Evolutionary conservation across 805 yeast genomes (phyloP).

Genomic region (Yarrowia phangngaensis): DNA sequence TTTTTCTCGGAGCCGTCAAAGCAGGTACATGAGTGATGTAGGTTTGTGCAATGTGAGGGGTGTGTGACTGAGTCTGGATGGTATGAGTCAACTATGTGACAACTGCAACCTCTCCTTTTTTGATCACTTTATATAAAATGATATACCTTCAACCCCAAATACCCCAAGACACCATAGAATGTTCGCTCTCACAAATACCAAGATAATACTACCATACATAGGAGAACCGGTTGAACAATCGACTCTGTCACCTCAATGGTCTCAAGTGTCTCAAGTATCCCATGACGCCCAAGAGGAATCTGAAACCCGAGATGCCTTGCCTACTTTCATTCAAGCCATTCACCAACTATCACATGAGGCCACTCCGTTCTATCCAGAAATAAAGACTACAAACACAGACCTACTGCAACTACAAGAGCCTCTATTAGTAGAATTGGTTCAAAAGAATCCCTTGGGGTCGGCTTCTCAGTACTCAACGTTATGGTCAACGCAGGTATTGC

Average conservation of each 20-base stretch:
- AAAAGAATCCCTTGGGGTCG: constrained; percentile 8
- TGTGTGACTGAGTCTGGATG: too few species aligned
- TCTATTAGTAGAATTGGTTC: constrained; percentile 4
- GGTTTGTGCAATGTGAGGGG: too few species aligned
- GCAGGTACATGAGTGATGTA: too few species aligned
- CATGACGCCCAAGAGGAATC: constrained; percentile 2
- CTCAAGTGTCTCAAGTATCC: background rate
- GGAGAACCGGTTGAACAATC: background rate
- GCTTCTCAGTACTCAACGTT: background rate
- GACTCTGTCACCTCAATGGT: background rate
- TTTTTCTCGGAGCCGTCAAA: too few species aligned
- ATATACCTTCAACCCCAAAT: too few species aligned
- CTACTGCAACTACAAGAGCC: constrained; percentile 7
- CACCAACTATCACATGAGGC: constrained; percentile 5
- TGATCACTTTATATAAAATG: too few species aligned
- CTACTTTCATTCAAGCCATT: constrained; percentile 13
- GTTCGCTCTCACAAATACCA: constrained; percentile 10
- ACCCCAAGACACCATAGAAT: too few species aligned
- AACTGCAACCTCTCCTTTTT: too few species aligned
- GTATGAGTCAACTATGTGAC: too few species aligned
- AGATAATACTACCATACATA: constrained; percentile 1
- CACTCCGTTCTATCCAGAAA: constrained; percentile 9
- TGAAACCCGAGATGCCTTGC: constrained; percentile 1
- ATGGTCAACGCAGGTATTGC: constrained; percentile 2
- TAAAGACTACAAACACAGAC: constrained; percentile 15